These are phyloP conservation scores for Fusarium mexicanum DNA, from an alignment of 2,329 filamentous ascomycete genomes.

Conservation along the genomic window DNA sequence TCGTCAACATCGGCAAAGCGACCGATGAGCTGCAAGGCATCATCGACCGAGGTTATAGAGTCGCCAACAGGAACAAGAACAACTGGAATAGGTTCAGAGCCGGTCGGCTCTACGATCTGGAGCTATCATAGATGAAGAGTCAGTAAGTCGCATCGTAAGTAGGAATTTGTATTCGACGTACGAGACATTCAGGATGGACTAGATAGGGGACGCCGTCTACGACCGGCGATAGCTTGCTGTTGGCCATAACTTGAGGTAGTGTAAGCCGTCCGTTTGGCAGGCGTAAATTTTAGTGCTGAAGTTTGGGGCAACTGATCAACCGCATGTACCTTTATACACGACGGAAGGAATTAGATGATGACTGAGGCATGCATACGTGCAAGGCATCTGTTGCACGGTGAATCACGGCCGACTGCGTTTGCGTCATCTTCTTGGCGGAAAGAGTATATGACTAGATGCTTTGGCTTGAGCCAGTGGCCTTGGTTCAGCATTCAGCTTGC, in stretches of 20 bases:
- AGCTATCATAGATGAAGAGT: background rate
- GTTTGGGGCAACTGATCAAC: too few species aligned
- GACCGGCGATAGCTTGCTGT: background rate
- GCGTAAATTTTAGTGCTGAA: too few species aligned
- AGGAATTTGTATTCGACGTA: background rate
- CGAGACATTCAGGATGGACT: background rate
- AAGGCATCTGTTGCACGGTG: too few species aligned
- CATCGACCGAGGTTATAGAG: background rate
- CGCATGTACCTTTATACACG: too few species aligned
- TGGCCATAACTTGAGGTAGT: too few species aligned
- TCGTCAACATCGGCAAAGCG: background rate
- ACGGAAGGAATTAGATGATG: too few species aligned
- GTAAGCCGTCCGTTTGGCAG: too few species aligned
- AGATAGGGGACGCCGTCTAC: background rate
- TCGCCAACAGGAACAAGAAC: background rate
- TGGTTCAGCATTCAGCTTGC: too few species aligned
- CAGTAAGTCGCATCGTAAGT: background rate
- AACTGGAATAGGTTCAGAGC: background rate
- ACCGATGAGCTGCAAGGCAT: background rate
- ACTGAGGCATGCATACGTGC: too few species aligned
- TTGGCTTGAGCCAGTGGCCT: background rate
- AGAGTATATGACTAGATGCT: background rate
- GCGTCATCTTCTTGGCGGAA: too few species aligned
- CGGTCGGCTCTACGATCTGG: rapidly evolving
- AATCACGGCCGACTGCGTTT: too few species aligned